Conservation (phyloP, 176 grass and related monocot genomes). For the Alopecurus myosuroides region DNA sequence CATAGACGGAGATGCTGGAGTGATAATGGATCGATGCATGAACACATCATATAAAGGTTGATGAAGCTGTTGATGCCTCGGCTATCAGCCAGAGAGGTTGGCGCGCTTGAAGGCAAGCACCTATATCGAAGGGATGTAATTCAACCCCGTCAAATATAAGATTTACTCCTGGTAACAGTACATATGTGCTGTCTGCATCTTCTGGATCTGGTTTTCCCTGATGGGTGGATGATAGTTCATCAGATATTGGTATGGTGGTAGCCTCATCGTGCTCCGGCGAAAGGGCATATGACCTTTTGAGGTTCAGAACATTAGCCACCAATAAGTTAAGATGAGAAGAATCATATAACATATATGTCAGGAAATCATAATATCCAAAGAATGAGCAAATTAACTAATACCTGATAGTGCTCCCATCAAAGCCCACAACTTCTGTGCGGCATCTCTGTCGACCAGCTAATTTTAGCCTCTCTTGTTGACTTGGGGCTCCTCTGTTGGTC, state of each 20-base stretch:
- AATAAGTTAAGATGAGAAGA: neutral
- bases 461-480: constrained; percentile 61
- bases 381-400: constrained; percentile 34
- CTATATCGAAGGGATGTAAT: constrained; percentile 76
- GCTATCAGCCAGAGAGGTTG: constrained; percentile 84
- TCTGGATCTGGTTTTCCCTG: constrained; percentile 63
- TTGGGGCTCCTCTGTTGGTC: constrained; percentile 30
- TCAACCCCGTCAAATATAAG: constrained; percentile 81
- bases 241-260: constrained; percentile 31
- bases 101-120: constrained; percentile 84
- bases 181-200: constrained; percentile 64
- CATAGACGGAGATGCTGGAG: constrained; percentile 7
- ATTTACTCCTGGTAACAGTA: constrained; percentile 83
- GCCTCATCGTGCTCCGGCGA: constrained; percentile 51
- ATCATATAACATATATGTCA: constrained; percentile 11
- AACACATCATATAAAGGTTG: constrained; percentile 22
- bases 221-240: constrained; percentile 45
- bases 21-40: neutral
- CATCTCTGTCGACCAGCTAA: constrained; percentile 56
- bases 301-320: constrained; percentile 8
- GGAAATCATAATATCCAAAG: neutral
- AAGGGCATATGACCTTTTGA: constrained; percentile 72
- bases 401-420: constrained; percentile 86
- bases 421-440: constrained; percentile 75
- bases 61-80: constrained; percentile 70